These are phyloP conservation scores for Backusella tarrabulga DNA, from an alignment of 192 early-diverging fungal species.

Conservation along the genomic window DNA sequence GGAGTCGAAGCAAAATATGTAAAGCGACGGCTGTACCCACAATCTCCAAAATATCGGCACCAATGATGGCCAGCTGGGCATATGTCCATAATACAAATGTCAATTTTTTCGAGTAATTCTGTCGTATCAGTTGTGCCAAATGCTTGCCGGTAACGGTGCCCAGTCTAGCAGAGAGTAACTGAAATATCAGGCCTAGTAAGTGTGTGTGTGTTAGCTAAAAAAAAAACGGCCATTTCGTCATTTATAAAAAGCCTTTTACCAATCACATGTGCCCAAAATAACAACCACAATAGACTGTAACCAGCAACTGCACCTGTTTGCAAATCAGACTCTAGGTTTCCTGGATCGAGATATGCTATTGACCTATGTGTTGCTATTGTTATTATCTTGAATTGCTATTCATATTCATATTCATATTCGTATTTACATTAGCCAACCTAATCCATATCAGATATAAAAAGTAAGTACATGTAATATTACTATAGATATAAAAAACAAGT, in stretches of 20 bases:
- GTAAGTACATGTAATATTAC: neutral
- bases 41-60: slow-evolving; percentile 75
- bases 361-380: slow-evolving; percentile 31
- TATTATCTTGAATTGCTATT: too few species aligned
- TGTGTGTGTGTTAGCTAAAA: neutral
- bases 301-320: slow-evolving; percentile 67
- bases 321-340: slow-evolving; percentile 68
- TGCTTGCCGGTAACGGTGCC: slow-evolving; percentile 66
- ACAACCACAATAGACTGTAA: slow-evolving; percentile 63
- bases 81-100: slow-evolving; percentile 54
- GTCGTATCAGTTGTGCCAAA: slow-evolving; percentile 53
- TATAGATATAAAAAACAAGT: neutral
- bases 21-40: slow-evolving; percentile 89
- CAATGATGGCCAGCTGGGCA: slow-evolving; percentile 67
- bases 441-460: neutral
- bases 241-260: slow-evolving; percentile 17
- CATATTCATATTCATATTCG: too few species aligned
- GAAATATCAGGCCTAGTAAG: slow-evolving; percentile 50
- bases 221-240: neutral
- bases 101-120: slow-evolving; percentile 48
- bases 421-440: slow-evolving; percentile 19
- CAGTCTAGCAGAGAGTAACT: slow-evolving; percentile 57
- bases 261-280: slow-evolving; percentile 62
- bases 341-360: slow-evolving; percentile 73
- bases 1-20: slow-evolving; percentile 69